Conservation (phyloP, 805 yeast species). For the Pichia nakasei region DNA sequence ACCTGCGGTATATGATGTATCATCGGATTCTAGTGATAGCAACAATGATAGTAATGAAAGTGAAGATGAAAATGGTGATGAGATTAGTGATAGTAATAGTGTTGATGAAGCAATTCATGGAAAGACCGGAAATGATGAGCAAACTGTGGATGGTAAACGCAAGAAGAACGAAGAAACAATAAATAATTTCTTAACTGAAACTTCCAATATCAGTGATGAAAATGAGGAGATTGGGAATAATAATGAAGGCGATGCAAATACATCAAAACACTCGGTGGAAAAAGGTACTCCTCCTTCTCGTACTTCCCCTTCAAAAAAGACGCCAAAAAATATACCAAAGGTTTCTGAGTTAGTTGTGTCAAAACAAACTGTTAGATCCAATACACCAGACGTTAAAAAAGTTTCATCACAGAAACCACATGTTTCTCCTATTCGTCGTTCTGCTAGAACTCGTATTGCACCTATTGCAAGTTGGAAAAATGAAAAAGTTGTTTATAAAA, state of each 20-base stretch:
- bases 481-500: conserved; percentile 58
- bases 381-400: neutral
- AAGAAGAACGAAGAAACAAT: too few relatives aligned
- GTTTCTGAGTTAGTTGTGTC: neutral
- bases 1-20: too few relatives aligned
- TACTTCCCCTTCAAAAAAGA: neutral
- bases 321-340: neutral
- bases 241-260: neutral
- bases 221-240: neutral
- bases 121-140: too few relatives aligned
- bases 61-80: neutral
- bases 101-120: too few relatives aligned
- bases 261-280: neutral
- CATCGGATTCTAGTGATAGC: neutral
- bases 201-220: too few relatives aligned
- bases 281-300: neutral
- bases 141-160: too few relatives aligned
- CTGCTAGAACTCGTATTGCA: conserved; percentile 54
- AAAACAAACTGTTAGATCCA: neutral
- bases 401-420: neutral
- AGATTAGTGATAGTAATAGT: neutral
- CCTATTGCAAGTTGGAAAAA: conserved; percentile 83
- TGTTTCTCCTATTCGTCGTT: conserved; percentile 42
- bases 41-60: neutral
- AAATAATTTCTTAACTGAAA: too few relatives aligned